A percentile compares a stretch with the other conserved stretches of the same genome.
phyloP scores from a whole-genome alignment of 257 asterid species.

The Jaltomata sinuosa region DNA sequence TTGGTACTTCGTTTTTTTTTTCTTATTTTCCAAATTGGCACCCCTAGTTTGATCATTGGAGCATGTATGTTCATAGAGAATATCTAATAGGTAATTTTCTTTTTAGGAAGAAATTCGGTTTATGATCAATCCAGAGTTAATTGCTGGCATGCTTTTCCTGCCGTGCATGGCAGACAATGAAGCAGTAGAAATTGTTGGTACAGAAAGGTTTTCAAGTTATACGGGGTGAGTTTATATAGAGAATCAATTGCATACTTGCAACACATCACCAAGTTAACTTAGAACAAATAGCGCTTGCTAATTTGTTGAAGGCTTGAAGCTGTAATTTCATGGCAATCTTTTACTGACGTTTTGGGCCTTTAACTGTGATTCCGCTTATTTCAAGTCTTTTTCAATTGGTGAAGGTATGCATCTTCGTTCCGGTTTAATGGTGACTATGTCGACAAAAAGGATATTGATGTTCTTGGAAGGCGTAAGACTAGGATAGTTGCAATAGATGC shows the following conservation, averaged over 20 bases:
- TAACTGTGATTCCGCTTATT: background rate
- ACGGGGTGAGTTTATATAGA: conserved; percentile 31
- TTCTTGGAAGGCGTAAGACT: conserved; percentile 57
- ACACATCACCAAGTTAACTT: background rate
- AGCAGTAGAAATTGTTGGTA: conserved; percentile 78
- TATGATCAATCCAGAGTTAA: conserved; percentile 89
- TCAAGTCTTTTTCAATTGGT: background rate
- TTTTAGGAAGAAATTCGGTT: conserved; percentile 81
- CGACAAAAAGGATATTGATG: conserved; percentile 49
- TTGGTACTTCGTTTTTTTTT: background rate
- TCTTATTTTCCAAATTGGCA: background rate
- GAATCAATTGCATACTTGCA: background rate
- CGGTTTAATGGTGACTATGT: conserved; percentile 53
- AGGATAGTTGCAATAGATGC: conserved; percentile 93
- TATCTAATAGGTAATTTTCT: background rate
- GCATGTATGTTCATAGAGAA: background rate
- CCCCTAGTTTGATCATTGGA: background rate
- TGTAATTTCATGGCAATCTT: background rate
- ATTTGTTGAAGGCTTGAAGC: background rate
- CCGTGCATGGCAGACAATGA: conserved; percentile 77
- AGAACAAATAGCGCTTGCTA: background rate
- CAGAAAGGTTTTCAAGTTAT: conserved; percentile 79
- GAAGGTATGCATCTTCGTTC: conserved; percentile 69
- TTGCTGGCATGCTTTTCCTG: conserved; percentile 63
- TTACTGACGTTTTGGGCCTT: background rate